phyloP scores from a whole-genome alignment of 345 rosid species.

The Hibiscus syriacus region DNA sequence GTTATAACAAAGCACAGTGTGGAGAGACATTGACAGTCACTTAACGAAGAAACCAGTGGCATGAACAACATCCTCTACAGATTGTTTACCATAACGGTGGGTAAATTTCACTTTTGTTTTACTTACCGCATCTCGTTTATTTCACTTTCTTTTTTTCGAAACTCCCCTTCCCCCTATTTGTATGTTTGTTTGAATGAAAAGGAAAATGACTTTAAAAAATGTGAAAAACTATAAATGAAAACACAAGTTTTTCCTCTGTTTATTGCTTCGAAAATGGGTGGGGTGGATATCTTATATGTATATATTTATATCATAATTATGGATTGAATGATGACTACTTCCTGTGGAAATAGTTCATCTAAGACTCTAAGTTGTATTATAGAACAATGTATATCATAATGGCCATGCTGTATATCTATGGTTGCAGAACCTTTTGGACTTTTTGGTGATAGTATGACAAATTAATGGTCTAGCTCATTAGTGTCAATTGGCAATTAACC shows the following conservation, averaged over 20 bases:
- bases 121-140: no score
- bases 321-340: not conserved
- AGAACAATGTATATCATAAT: not conserved
- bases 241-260: no score
- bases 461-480: not conserved
- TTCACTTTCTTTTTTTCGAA: no score
- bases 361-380: not conserved
- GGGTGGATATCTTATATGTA: no score
- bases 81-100: slow-evolving; percentile 56
- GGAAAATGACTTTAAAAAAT: no score
- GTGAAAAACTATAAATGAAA: no score
- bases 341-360: slow-evolving; percentile 3
- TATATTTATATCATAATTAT: no score
- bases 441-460: not conserved
- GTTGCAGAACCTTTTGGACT: not conserved
- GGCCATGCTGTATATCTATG: not conserved
- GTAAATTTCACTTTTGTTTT: no score
- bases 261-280: no score
- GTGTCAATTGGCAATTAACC: not conserved
- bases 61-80: slow-evolving; percentile 88
- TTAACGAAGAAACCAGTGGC: slow-evolving; percentile 92
- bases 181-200: no score
- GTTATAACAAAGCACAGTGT: slow-evolving; percentile 47
- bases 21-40: slow-evolving; percentile 67
- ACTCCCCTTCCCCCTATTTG: no score